Conservation (phyloP, 176 grass and related monocot genomes). For the Eragrostis nindensis region DNA sequence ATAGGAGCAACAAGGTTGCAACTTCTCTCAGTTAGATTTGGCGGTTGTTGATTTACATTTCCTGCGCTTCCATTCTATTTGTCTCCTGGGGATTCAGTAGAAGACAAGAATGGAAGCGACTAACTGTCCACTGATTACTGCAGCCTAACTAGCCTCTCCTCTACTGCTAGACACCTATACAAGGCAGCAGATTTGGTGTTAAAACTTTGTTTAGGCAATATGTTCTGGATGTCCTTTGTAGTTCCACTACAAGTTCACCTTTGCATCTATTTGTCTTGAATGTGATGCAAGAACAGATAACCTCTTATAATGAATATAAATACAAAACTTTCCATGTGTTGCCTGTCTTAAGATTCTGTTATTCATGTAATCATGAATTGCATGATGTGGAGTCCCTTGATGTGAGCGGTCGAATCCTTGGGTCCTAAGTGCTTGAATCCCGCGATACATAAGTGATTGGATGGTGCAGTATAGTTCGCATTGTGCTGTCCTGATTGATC, state of each 20-base stretch:
- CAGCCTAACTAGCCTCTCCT: slow-evolving; percentile 51
- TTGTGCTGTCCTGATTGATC: slow-evolving; percentile 9
- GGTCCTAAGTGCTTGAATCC: slow-evolving; percentile 22
- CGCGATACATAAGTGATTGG: slow-evolving; percentile 8
- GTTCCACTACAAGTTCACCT: slow-evolving; percentile 35
- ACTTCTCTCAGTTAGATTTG: slow-evolving; percentile 82
- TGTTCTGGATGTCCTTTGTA: slow-evolving; percentile 35
- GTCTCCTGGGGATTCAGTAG: slow-evolving; percentile 53
- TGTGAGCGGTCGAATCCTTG: background rate
- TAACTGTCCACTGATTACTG: slow-evolving; percentile 44
- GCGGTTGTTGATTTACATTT: slow-evolving; percentile 61
- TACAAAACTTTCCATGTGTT: slow-evolving; percentile 31
- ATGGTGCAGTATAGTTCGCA: slow-evolving; percentile 31
- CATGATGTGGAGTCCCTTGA: slow-evolving; percentile 41
- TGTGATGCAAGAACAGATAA: slow-evolving; percentile 43
- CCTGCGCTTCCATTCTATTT: slow-evolving; percentile 60
- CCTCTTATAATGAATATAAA: slow-evolving; percentile 45
- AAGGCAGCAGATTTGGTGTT: slow-evolving; percentile 40
- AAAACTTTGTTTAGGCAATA: slow-evolving; percentile 46
- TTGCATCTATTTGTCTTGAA: slow-evolving; percentile 46
- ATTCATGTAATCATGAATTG: slow-evolving; percentile 41
- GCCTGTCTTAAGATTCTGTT: slow-evolving; percentile 26
- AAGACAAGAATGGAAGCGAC: slow-evolving; percentile 64
- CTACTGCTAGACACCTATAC: slow-evolving; percentile 49
- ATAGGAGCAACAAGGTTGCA: slow-evolving; percentile 68